Evolutionary conservation across 257 asterid genomes (phyloP).

Genomic region (Solanum virginianum): DNA sequence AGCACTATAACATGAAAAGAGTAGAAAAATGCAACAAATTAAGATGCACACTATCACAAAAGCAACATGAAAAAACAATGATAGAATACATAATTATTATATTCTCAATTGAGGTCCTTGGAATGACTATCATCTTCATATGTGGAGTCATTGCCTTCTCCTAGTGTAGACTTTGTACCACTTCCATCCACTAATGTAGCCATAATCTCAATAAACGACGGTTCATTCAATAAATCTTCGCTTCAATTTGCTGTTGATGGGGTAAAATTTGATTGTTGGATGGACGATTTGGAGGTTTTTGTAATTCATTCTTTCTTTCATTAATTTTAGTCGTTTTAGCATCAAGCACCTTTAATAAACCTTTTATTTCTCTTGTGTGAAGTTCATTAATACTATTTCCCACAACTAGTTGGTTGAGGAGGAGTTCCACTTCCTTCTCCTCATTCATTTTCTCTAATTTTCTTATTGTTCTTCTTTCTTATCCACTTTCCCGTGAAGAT

Average conservation of each 20-base stretch:
- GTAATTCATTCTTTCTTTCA: not conserved
- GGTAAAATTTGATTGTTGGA: not conserved
- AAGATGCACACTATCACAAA: not conserved
- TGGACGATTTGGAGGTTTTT: not conserved
- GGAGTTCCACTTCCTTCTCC: not conserved
- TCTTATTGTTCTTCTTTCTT: not conserved
- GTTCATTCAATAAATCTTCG: not conserved
- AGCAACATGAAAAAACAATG: not conserved
- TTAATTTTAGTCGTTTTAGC: not conserved
- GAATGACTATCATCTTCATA: not conserved
- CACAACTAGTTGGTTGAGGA: not conserved
- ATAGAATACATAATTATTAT: not conserved
- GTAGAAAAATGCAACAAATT: not conserved
- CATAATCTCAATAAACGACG: not conserved
- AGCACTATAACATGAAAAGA: not conserved
- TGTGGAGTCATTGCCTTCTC: not conserved
- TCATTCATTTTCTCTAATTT: not conserved
- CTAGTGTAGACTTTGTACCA: not conserved
- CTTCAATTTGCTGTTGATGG: not conserved
- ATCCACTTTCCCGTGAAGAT: not conserved
- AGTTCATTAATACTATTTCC: not conserved
- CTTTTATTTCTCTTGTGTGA: not conserved
- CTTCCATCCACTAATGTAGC: not conserved
- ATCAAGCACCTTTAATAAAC: not conserved
- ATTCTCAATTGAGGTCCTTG: not conserved